Base-by-base conservation (phyloP, 768 basidiomycete species). In the Hericium coralloides region DNA sequence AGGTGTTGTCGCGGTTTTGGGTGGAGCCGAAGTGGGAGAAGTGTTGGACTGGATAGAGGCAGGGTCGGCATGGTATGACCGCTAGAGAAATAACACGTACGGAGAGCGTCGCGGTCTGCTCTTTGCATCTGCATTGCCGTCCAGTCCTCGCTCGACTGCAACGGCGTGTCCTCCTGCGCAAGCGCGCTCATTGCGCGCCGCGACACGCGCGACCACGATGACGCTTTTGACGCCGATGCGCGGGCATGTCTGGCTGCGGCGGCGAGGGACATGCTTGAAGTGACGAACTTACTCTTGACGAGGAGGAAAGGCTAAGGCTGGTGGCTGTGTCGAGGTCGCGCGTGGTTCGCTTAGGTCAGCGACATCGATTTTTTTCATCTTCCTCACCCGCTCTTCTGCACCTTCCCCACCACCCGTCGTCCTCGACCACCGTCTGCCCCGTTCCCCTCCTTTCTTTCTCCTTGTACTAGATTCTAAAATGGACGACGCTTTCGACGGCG, bases 401-500 rank as follows among this genome's bases (percentile, higher is more conserved):
- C 58, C 58, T 58, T 55, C 49, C 55, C 58, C 59, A 52, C 55
- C 60, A 31, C 52, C 60, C 31, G 31, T 31, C 31, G 2, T 26
- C 25, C 25, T 26, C 25, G 25, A 26, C 25, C 31, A 31, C 8
- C 31, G 31, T 31, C 31, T 31, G 31, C 31, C 31, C 31, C 31
- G 6, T 31, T 31, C 31, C 20, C 17, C 60, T 58, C 51, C 55
- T 54, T 47, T 53, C 53, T 66, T 65, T 70, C 69, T 62, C 64
- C 66, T 63, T 67, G 65, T 60, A 68, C 64, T 68, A 63, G 58
- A 62, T 67, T 63, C 66, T 71, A 75, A 75, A 79, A 87, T 89
- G 84, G 92, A 60, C 54, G 92, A 95, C 77, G 72, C 86, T 69
- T 98, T 89, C 75, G 92, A 95, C 69, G 95, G 95, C 72, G 95